Conservation (phyloP, 805 yeast species). For the Candida krabiensis region DNA sequence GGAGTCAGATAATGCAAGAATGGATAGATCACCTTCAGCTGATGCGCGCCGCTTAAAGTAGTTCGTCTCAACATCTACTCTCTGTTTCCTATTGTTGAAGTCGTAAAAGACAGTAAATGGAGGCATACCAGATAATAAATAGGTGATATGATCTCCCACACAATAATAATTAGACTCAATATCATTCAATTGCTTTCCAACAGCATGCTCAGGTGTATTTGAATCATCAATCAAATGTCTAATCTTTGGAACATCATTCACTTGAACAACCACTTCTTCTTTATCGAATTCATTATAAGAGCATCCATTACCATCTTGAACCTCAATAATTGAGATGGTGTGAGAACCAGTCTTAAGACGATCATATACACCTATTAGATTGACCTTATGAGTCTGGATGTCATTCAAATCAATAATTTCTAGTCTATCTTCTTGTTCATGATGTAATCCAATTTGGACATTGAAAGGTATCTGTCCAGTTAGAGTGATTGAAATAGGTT, state of each 20-base stretch:
- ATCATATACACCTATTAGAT: conserved; percentile 45
- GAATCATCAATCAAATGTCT: conserved; percentile 37
- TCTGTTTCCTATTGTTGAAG: conserved; percentile 62
- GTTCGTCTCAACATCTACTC: conserved; percentile 44
- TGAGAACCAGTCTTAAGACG: conserved; percentile 71
- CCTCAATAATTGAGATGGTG: conserved; percentile 52
- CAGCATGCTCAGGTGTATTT: conserved; percentile 24
- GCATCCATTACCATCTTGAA: conserved; percentile 75
- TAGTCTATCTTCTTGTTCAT: conserved; percentile 56
- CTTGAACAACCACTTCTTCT: conserved; percentile 45
- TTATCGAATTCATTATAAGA: conserved; percentile 40
- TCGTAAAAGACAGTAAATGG: conserved; percentile 77
- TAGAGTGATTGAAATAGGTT: conserved; percentile 56
- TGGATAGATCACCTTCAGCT: conserved; percentile 71
- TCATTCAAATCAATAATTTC: conserved; percentile 46
- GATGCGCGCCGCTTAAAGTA: conserved; percentile 70
- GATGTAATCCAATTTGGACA: conserved; percentile 56
- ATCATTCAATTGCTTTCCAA: conserved; percentile 3
- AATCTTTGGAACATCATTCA: conserved; percentile 78
- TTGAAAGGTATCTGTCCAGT: conserved; percentile 63
- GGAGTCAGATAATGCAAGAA: conserved; percentile 72
- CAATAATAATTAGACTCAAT: conserved; percentile 54
- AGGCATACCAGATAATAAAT: conserved; percentile 72
- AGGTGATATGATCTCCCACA: conserved; percentile 87
- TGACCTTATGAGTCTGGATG: conserved; percentile 38